A percentile compares a stretch with the other conserved stretches of the same genome.
Evolutionary conservation across 805 yeast genomes (phyloP).

Genomic region (Saccharomycopsis schoenii): DNA sequence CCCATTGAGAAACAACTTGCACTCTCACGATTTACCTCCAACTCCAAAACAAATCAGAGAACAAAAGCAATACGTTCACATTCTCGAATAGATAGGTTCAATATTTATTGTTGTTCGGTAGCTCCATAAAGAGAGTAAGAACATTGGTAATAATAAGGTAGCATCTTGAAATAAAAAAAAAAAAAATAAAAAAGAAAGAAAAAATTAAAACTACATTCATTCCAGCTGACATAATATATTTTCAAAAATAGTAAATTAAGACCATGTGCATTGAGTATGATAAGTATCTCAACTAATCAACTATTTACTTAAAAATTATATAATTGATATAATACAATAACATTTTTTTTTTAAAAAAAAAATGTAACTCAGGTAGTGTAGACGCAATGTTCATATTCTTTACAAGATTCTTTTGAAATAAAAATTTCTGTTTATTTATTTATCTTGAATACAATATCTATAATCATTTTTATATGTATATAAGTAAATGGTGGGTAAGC

Average conservation of each 20-base stretch:
- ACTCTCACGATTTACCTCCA: slow-evolving; percentile 35
- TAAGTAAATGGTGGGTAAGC: not conserved
- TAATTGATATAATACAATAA: not conserved
- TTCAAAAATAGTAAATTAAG: not conserved
- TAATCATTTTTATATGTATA: not conserved
- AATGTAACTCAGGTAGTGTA: not conserved
- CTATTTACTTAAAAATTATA: not conserved
- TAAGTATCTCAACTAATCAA: not conserved
- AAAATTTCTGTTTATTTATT: not conserved
- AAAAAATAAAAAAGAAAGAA: no score
- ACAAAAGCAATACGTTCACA: slow-evolving; percentile 20
- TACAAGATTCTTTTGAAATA: not conserved
- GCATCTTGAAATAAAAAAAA: no score
- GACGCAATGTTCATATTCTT: not conserved
- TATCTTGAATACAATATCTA: not conserved
- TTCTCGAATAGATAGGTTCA: slow-evolving; percentile 11
- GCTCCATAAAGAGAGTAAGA: no score
- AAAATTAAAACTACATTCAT: not conserved
- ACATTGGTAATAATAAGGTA: no score
- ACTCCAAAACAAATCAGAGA: slow-evolving; percentile 28
- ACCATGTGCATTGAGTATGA: not conserved
- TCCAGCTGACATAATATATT: not conserved
- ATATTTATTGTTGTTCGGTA: no score
- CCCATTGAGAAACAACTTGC: slow-evolving; percentile 25
- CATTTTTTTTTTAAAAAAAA: not conserved